A percentile compares a stretch with the other conserved stretches of the same genome.
These are phyloP conservation scores for Grifola frondosa DNA, from an alignment of 1,284 basidiomycete species.

Conservation along the genomic window DNA sequence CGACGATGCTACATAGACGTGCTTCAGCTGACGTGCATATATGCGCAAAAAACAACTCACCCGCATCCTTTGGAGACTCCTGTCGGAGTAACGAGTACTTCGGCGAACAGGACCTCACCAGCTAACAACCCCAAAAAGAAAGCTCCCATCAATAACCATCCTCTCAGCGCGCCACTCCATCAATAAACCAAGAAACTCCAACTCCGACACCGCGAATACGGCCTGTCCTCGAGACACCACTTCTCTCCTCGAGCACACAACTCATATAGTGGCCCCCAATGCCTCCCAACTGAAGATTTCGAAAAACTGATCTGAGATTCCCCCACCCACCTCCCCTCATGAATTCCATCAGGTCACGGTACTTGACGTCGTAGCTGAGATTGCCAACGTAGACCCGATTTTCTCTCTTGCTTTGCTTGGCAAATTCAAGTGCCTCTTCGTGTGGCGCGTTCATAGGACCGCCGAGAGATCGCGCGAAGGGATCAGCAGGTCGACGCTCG, in stretches of 20 bases:
- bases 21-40: background rate
- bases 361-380: slow-evolving; percentile 96
- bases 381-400: slow-evolving; percentile 98
- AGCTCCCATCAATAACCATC: slow-evolving; percentile 81
- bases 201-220: slow-evolving; percentile 10
- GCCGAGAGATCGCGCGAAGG: slow-evolving; percentile 77
- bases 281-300: slow-evolving; percentile 21
- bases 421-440: slow-evolving; percentile 87
- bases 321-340: slow-evolving; percentile 98
- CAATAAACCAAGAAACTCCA: slow-evolving; percentile 51
- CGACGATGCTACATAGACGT: slow-evolving; percentile 72
- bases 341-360: slow-evolving; percentile 96
- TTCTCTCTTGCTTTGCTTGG: slow-evolving; percentile 94
- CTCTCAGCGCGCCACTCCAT: slow-evolving; percentile 72
- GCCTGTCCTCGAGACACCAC: slow-evolving; percentile 7
- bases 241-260: slow-evolving; percentile 11
- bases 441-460: slow-evolving; percentile 90
- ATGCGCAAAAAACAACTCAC: slow-evolving; percentile 51
- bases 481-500: slow-evolving; percentile 58
- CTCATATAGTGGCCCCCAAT: slow-evolving; percentile 6
- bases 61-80: slow-evolving; percentile 98
- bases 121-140: slow-evolving; percentile 82
- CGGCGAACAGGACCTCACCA: slow-evolving; percentile 98
- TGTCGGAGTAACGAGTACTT: slow-evolving; percentile 94
- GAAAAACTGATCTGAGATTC: slow-evolving; percentile 56